A percentile compares a stretch with the other conserved stretches of the same genome.
Conservation (phyloP, 164 flowering plant species). For the Dillenia turbinata region DNA sequence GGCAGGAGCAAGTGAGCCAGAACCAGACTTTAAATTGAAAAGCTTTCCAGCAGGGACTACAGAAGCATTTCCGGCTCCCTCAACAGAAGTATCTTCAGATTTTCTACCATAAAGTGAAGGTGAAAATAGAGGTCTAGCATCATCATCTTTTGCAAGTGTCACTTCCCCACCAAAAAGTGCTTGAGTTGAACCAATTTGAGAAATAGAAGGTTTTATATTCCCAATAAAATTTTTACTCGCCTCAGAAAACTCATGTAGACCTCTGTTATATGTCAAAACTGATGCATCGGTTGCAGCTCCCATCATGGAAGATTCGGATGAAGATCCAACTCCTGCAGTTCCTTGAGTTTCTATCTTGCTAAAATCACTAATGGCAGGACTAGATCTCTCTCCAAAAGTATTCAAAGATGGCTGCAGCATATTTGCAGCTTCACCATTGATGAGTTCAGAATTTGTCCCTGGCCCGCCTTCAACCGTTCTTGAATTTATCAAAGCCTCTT, state of each 20-base stretch:
- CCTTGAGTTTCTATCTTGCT: slow-evolving; percentile 16
- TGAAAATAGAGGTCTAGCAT: slow-evolving; percentile 19
- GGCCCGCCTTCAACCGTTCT: slow-evolving; percentile 14
- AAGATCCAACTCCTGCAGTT: slow-evolving; percentile 14
- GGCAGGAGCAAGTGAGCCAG: slow-evolving; percentile 12
- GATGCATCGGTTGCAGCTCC: slow-evolving; percentile 17
- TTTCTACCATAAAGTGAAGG: slow-evolving; percentile 10
- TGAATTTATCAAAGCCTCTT: slow-evolving; percentile 10
- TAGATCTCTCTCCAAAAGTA: slow-evolving; percentile 10
- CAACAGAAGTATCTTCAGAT: slow-evolving; percentile 12
- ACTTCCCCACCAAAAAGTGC: slow-evolving; percentile 21
- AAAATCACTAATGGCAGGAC: slow-evolving; percentile 6
- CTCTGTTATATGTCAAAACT: slow-evolving; percentile 9
- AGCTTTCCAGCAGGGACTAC: slow-evolving; percentile 19
- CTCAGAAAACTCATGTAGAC: slow-evolving; percentile 14
- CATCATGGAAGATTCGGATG: slow-evolving; percentile 11
- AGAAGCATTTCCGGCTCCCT: slow-evolving; percentile 11
- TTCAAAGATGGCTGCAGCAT: slow-evolving; percentile 15
- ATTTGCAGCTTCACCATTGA: slow-evolving; percentile 8
- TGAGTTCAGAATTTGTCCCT: slow-evolving; percentile 8
- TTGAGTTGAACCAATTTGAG: slow-evolving; percentile 20
- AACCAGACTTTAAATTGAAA: slow-evolving; percentile 7
- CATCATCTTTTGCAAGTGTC: slow-evolving; percentile 10
- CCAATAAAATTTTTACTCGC: slow-evolving; percentile 12
- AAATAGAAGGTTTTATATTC: slow-evolving; percentile 16